Evolutionary conservation across 345 rosid genomes (phyloP).

Genomic region (Pelargonium nanum): DNA sequence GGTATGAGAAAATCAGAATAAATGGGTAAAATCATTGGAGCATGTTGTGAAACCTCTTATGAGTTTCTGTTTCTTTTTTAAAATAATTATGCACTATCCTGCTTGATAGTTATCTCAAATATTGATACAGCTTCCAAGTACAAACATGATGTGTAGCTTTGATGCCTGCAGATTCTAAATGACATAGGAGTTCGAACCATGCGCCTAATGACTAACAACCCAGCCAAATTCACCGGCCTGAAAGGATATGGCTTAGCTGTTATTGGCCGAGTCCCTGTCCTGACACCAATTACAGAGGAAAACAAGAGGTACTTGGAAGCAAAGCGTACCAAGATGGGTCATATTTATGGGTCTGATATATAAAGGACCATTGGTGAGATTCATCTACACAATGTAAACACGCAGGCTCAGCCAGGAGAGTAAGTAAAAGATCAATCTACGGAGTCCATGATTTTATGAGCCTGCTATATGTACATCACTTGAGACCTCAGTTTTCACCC

Average conservation of each 20-base stretch:
- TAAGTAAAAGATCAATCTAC: background rate
- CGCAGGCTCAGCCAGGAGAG: constrained; percentile 9
- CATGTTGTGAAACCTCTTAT: background rate
- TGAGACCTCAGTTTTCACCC: background rate
- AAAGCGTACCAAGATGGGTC: constrained; percentile 79
- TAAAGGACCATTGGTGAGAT: constrained; percentile 35
- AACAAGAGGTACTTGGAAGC: constrained; percentile 76
- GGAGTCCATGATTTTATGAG: background rate
- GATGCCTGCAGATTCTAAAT: constrained; percentile 46
- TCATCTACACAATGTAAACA: constrained; percentile 15
- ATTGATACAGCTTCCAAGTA: background rate
- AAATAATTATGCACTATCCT: background rate
- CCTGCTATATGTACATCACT: background rate
- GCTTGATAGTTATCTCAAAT: background rate
- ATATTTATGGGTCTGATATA: constrained; percentile 65
- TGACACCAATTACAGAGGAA: constrained; percentile 75
- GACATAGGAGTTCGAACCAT: constrained; percentile 72
- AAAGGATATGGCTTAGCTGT: constrained; percentile 80
- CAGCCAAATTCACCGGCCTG: constrained; percentile 76
- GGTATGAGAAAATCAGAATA: background rate
- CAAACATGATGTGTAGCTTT: background rate
- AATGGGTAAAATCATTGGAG: background rate
- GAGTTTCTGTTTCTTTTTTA: background rate
- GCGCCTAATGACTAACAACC: constrained; percentile 88
- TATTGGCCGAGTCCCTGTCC: constrained; percentile 65